Evolutionary conservation across 2,329 filamentous ascomycete species (phyloP).

Genomic region (Graphilbum fragrans): DNA sequence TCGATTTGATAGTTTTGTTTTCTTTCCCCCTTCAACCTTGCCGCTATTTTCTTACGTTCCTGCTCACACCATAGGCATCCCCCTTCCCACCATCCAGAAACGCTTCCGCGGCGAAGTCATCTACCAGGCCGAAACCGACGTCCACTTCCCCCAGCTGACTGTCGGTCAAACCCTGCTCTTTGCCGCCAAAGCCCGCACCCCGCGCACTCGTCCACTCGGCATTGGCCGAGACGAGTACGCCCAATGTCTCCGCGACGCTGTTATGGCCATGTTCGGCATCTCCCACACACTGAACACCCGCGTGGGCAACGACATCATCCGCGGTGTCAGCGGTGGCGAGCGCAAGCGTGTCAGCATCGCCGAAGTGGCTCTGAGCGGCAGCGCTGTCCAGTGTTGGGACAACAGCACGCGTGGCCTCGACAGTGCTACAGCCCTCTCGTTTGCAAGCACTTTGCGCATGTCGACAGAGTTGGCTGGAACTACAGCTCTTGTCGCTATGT

Average conservation of each 20-base stretch:
- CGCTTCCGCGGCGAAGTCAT: conserved; percentile 22
- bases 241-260: conserved; percentile 46
- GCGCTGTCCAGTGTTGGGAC: conserved; percentile 60
- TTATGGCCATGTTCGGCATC: conserved; percentile 60
- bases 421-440: conserved; percentile 53
- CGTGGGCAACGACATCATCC: conserved; percentile 55
- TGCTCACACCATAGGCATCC: conserved; percentile 1
- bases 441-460: conserved; percentile 49
- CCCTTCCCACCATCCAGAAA: conserved; percentile 20
- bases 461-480: conserved; percentile 52
- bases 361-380: conserved; percentile 50
- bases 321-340: conserved; percentile 50
- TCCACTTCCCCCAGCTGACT: conserved; percentile 56
- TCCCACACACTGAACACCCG: conserved; percentile 54
- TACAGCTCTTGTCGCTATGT: conserved; percentile 52
- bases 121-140: conserved; percentile 55
- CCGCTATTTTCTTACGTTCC: too few species aligned
- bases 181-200: conserved; percentile 50
- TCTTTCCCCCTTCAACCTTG: too few species aligned
- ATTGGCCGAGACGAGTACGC: conserved; percentile 17
- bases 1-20: too few species aligned
- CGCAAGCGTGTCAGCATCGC: conserved; percentile 67
- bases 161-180: conserved; percentile 57
- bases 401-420: conserved; percentile 57
- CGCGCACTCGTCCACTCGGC: background rate